Percentiles rank a stretch among this genome's conserved stretches.
phyloP scores from a whole-genome alignment of 2,329 filamentous ascomycete genomes.

The Sclerotinia sclerotiorum region DNA sequence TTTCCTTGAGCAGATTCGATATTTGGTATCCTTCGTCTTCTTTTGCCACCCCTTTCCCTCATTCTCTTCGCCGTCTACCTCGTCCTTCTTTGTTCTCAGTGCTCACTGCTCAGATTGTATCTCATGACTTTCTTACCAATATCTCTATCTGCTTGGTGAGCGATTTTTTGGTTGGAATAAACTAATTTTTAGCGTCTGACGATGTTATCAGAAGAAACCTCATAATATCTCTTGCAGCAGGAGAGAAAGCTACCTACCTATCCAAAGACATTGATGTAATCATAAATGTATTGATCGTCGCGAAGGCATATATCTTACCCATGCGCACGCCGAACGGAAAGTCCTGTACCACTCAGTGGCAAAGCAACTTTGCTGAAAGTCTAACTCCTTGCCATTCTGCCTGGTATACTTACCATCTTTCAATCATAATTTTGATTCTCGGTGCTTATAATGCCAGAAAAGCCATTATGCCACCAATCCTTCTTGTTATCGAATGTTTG shows the following conservation, averaged over 20 bases:
- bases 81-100: neutral
- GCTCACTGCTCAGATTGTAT: neutral
- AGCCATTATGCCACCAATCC: neutral
- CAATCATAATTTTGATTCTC: neutral
- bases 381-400: neutral
- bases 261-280: too few relatives aligned
- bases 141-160: too few relatives aligned
- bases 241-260: too few relatives aligned
- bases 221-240: neutral
- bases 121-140: neutral
- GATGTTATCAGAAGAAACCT: neutral
- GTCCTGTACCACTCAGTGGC: neutral
- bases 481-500: neutral
- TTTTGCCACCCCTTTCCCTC: too few relatives aligned
- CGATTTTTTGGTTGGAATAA: neutral
- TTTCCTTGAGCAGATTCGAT: neutral
- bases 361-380: neutral
- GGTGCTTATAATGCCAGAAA: neutral
- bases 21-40: neutral
- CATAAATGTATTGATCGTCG: neutral
- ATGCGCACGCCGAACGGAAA: neutral
- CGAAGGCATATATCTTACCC: neutral
- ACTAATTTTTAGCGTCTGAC: neutral
- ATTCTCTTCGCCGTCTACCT: neutral
- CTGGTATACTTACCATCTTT: neutral